Evolutionary conservation across 2,329 filamentous ascomycete species (phyloP), one percentile per base, ranked within the genome.

Genomic region (Microascus cirrosus): DNA sequence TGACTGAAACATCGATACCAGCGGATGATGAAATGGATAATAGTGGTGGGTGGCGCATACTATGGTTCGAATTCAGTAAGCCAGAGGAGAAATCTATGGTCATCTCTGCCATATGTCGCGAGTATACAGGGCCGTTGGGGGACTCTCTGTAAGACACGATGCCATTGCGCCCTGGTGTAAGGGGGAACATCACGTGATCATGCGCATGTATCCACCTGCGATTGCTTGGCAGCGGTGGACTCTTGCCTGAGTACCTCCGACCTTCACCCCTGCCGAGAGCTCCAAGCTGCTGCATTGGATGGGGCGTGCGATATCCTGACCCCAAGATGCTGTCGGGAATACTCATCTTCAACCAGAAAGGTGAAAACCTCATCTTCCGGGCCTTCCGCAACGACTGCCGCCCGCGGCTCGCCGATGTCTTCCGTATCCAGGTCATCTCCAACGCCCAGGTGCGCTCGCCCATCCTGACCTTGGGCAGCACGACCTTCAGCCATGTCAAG

Each of bases 401-500:
- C 59, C 94, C 94, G 58, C 90, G 94, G 57, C 88, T 99, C 63
- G 94, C 94, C 75, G 94, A 99, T 71, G 93, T 99, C 76, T 99
- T 99, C 76, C 92, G 94, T 73, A 99, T 99, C 73, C 94, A 99
- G 71, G 93, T 99, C 76, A 97, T 99, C 72, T 96, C 91, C 66
- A 99, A 99, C 72, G 87, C 94, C 57, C 91, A 96, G 73, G 94
- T 99, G 60, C 90, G 95, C 64, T 97, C 94, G 64, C 94, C 94
- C 60, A 97, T 99, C 74, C 80, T 99, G 66, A 99, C 94, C 4
- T 84, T 99, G 59, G 94, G 95, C 63, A 96, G 90, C 71, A 99
- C 94, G 59, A 99, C 95, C 53, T 99, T 99, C 74, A 96, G 91
- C 78, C 94, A 99, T 85, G 93, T 99, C 74, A 96, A 96, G 73